These are phyloP conservation scores for Laguncularia racemosa DNA, from an alignment of 345 rosid genomes.

Conservation along the genomic window DNA sequence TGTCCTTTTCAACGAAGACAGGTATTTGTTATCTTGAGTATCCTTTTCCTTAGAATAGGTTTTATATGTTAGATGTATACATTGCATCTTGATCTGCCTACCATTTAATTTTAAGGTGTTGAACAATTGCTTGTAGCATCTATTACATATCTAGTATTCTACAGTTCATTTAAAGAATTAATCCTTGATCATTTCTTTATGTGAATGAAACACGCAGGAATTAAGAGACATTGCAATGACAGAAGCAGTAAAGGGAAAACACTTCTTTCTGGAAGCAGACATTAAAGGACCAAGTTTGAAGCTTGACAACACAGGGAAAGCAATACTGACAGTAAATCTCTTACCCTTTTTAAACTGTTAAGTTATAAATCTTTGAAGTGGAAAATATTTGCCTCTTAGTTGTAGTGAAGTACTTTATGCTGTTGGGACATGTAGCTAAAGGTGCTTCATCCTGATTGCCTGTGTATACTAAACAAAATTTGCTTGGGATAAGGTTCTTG, in stretches of 20 bases:
- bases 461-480: no score
- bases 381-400: neutral
- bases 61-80: no score
- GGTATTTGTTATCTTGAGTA: no score
- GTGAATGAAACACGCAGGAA: conserved; percentile 35
- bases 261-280: conserved; percentile 81
- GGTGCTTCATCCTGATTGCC: no score
- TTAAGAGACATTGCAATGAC: conserved; percentile 68
- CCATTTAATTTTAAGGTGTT: neutral
- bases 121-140: neutral
- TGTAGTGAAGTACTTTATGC: no score
- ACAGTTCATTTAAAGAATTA: no score
- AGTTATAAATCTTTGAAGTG: neutral
- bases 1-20: no score
- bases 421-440: no score
- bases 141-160: neutral
- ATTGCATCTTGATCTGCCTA: neutral
- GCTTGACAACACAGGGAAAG: conserved; percentile 91
- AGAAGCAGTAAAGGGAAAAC: conserved; percentile 56
- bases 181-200: no score
- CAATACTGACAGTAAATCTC: conserved; percentile 63
- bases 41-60: no score
- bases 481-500: no score
- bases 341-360: conserved; percentile 3
- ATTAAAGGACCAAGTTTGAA: conserved; percentile 78